Evolutionary conservation across 768 basidiomycete species (phyloP).

Genomic region (Hypholoma sublateritium): DNA sequence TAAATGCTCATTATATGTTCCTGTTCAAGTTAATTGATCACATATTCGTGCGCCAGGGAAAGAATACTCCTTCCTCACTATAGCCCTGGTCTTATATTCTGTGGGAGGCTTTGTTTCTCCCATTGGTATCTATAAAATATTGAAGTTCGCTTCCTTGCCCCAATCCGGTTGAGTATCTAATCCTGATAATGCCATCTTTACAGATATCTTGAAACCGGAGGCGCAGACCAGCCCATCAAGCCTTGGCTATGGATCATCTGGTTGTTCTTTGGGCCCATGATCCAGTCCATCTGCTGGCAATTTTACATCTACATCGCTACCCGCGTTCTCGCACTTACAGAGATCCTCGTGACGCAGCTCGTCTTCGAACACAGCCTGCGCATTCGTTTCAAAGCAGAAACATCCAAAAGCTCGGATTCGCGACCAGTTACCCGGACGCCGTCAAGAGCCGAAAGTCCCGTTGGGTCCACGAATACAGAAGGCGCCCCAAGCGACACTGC

Average conservation of each 20-base stretch:
- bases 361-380: slow-evolving; percentile 51
- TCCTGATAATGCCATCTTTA: not conserved
- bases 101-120: slow-evolving; percentile 34
- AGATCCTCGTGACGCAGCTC: slow-evolving; percentile 44
- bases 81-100: slow-evolving; percentile 26
- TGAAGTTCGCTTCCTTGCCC: slow-evolving; percentile 26
- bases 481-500: not conserved
- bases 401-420: not conserved
- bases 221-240: slow-evolving; percentile 43
- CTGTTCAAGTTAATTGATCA: not conserved
- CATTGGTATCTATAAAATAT: slow-evolving; percentile 40
- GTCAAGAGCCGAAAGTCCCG: slow-evolving; percentile 11
- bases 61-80: slow-evolving; percentile 29
- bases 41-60: slow-evolving; percentile 8
- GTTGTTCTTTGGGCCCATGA: slow-evolving; percentile 48
- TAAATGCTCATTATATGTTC: not conserved
- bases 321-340: slow-evolving; percentile 36
- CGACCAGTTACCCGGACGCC: not conserved
- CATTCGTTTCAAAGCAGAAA: slow-evolving; percentile 56
- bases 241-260: slow-evolving; percentile 55
- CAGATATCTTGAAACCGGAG: slow-evolving; percentile 58
- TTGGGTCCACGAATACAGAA: slow-evolving; percentile 19
- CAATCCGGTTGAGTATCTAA: not conserved
- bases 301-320: slow-evolving; percentile 52
- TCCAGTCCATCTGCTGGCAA: slow-evolving; percentile 48